Conservation (phyloP, 768 basidiomycete species). For the Leccinum ochraceum region DNA sequence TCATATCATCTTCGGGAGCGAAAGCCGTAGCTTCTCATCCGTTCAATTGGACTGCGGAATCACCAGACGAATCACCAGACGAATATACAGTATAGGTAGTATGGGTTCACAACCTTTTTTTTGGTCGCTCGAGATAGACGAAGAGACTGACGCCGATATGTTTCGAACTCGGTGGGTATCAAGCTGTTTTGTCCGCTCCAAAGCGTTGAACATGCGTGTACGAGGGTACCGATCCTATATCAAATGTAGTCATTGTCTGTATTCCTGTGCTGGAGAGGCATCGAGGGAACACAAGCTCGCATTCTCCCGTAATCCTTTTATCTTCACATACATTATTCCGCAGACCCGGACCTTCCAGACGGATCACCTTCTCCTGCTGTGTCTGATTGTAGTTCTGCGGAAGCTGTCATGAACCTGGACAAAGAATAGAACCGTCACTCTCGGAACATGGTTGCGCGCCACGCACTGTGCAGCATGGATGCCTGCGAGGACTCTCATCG, state of each 20-base stretch:
- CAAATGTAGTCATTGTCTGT: neutral
- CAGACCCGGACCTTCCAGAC: slow-evolving; percentile 6
- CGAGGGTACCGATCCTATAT: neutral
- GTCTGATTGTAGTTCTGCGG: slow-evolving; percentile 43
- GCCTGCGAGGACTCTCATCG: slow-evolving; percentile 78
- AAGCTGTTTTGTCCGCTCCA: too few species aligned
- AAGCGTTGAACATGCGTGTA: neutral
- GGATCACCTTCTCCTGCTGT: slow-evolving; percentile 17
- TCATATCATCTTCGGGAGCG: neutral
- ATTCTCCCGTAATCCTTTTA: neutral
- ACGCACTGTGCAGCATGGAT: slow-evolving; percentile 80
- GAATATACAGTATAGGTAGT: neutral
- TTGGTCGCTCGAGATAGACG: too few species aligned
- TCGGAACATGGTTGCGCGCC: neutral
- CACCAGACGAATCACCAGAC: neutral
- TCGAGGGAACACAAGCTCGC: neutral
- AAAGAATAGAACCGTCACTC: neutral
- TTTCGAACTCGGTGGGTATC: neutral
- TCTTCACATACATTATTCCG: slow-evolving; percentile 5
- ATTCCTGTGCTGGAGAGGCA: neutral
- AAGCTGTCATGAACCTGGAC: slow-evolving; percentile 52
- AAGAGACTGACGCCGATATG: neutral
- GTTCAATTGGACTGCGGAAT: neutral
- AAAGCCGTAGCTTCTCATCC: too few species aligned
- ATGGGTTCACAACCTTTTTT: too few species aligned